phyloP scores from a whole-genome alignment of 31 red algal genomes.

The Asparagopsis taxiformis region DNA sequence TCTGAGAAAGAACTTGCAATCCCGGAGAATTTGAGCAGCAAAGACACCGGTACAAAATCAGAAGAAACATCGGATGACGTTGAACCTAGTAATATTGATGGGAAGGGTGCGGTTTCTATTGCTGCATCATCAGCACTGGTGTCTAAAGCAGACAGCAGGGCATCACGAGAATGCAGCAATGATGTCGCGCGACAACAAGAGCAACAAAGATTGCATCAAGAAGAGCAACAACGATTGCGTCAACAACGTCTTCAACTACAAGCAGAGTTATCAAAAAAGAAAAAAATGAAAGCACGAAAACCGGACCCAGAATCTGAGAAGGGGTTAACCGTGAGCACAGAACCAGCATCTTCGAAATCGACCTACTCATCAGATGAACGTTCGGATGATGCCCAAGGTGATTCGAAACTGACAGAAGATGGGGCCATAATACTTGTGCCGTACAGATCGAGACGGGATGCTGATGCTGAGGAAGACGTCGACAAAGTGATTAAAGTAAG shows the following conservation, averaged over 20 bases:
- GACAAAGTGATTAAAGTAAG: constrained; percentile 19
- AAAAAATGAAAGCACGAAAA: constrained; percentile 29
- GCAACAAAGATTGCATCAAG: constrained; percentile 7
- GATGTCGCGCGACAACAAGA: constrained; percentile 8
- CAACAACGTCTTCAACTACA: constrained; percentile 33
- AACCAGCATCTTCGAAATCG: constrained; percentile 15
- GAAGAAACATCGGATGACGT: too few species aligned
- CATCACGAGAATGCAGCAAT: not conserved
- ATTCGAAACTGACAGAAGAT: constrained; percentile 43
- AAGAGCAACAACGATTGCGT: constrained; percentile 50
- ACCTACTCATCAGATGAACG: constrained; percentile 14
- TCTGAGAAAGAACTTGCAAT: constrained; percentile 54
- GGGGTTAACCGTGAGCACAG: constrained; percentile 13
- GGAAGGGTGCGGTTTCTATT: too few species aligned
- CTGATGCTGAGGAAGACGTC: constrained; percentile 57
- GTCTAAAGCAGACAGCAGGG: not conserved
- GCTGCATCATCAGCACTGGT: not conserved
- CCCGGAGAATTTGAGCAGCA: constrained; percentile 2
- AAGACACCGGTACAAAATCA: not conserved
- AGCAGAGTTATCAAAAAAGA: constrained; percentile 34
- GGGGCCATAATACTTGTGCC: constrained; percentile 17
- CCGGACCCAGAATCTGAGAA: constrained; percentile 15
- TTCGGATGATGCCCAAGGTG: constrained; percentile 5
- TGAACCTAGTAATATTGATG: not conserved
- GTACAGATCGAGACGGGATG: constrained; percentile 28